Conservation (phyloP, 2,329 filamentous ascomycete genomes). For the Madurella fahalii region DNA sequence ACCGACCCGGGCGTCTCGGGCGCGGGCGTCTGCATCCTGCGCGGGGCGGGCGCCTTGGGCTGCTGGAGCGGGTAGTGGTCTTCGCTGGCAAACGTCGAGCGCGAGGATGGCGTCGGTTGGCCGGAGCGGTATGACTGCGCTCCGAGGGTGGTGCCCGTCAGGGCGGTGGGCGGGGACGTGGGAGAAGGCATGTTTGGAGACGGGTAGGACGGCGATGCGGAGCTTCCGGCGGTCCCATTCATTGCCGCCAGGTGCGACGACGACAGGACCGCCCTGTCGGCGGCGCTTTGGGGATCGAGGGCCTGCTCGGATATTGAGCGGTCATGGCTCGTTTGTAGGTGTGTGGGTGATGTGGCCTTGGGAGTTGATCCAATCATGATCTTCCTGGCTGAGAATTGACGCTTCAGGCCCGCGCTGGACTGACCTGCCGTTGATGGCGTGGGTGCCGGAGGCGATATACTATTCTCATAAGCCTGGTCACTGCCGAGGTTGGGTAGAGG, state of each 20-base stretch:
- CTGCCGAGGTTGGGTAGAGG: slow-evolving; percentile 62
- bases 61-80: slow-evolving; percentile 31
- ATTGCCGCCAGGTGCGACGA: slow-evolving; percentile 68
- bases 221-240: slow-evolving; percentile 57
- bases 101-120: slow-evolving; percentile 50
- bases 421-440: slow-evolving; percentile 50
- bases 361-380: slow-evolving; percentile 66
- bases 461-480: slow-evolving; percentile 49
- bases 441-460: slow-evolving; percentile 53
- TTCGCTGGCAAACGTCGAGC: slow-evolving; percentile 51
- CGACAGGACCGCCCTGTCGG: slow-evolving; percentile 60
- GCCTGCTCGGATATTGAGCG: slow-evolving; percentile 59
- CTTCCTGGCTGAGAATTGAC: slow-evolving; percentile 73
- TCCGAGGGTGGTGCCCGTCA: slow-evolving; percentile 49
- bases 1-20: slow-evolving; percentile 64
- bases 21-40: slow-evolving; percentile 58
- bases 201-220: slow-evolving; percentile 52
- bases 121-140: slow-evolving; percentile 57
- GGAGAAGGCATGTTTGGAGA: slow-evolving; percentile 68
- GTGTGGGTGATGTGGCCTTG: slow-evolving; percentile 73
- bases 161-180: slow-evolving; percentile 58
- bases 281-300: slow-evolving; percentile 65
- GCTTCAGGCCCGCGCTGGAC: slow-evolving; percentile 55
- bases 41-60: slow-evolving; percentile 39
- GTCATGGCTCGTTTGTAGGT: slow-evolving; percentile 66